Conservation (phyloP, 1,139 yeast species). For the Pichia sp. region DNA sequence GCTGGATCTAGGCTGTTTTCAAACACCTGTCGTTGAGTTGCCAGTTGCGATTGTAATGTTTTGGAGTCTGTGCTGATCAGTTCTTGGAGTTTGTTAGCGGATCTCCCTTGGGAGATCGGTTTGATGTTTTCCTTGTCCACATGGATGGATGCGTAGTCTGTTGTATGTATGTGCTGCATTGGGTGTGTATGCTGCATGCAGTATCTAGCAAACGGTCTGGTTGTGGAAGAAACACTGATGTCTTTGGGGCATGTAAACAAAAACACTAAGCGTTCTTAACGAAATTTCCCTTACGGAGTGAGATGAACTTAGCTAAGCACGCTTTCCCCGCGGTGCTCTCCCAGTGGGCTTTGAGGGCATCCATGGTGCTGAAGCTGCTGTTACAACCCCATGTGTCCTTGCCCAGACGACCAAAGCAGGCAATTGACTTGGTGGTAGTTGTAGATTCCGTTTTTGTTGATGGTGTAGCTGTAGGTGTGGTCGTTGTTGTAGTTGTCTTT, state of each 20-base stretch:
- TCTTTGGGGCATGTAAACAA: neutral
- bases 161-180: constrained; percentile 7
- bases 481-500: too few relatives aligned
- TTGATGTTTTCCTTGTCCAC: constrained; percentile 78
- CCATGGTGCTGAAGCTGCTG: neutral
- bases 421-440: neutral
- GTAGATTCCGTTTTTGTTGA: too few relatives aligned
- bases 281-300: too few relatives aligned
- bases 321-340: neutral
- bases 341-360: constrained; percentile 10
- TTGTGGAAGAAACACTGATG: neutral
- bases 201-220: neutral
- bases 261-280: too few relatives aligned
- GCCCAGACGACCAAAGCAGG: constrained; percentile 5
- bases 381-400: constrained; percentile 7
- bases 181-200: too few relatives aligned
- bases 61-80: constrained; percentile 37
- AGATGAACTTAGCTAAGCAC: constrained; percentile 6
- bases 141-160: constrained; percentile 57
- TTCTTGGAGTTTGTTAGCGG: constrained; percentile 57
- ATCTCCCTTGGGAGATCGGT: constrained; percentile 68
- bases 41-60: constrained; percentile 34
- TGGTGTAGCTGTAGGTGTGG: too few relatives aligned
- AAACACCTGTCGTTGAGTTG: constrained; percentile 37
- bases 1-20: constrained; percentile 33